Base-by-base conservation (phyloP, 257 asterid species). In the Nicotiana noctiflora region DNA sequence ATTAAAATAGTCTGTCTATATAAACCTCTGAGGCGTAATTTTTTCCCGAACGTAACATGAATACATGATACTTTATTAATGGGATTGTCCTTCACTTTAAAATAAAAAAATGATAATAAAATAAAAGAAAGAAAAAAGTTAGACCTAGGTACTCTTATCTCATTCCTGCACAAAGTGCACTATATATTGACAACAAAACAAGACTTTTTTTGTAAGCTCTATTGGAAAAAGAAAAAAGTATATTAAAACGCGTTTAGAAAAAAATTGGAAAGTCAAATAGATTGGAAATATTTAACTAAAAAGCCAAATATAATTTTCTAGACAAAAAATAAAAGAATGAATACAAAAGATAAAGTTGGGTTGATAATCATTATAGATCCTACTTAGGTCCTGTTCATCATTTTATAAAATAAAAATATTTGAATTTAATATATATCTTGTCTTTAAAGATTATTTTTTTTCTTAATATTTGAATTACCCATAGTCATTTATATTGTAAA, bases 171-270 rank as follows among this genome's bases (percentile, higher is more conserved):
- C 13, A n/a, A 11, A 6, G 4, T 52, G 23, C 49, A 44, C 49
- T 72, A 72, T 12, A 12, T 14, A 72, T 72, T 72, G 77, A 70
- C 49, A 44, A 44, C 59, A 70, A 70, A 70, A 21, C 77, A 70
- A 19, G 77, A 46, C 37, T 44, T 72, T 40, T 70, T 72, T 46
- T 13, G 37, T 44, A 44, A 40, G 49, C 49, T 40, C 8, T 40
- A 12, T 40, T 40, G 49, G 49, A 40, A 40, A 40, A 40, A 40
- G 46, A 44, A 44, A 37, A 70, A 72, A 44, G 7, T 12, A 21
- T 72, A 72, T 70, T 44, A 21, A 68, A 72, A 46, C 77, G 77
- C 77, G 77, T 46, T 72, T 72, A 21, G 34, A 44, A 72, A 70
- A 70, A 44, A 12, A 11, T 72, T 72, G 23, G 11, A 46, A 72